Conservation (phyloP, 179 eudicot species). For the Drosera spatulata region DNA sequence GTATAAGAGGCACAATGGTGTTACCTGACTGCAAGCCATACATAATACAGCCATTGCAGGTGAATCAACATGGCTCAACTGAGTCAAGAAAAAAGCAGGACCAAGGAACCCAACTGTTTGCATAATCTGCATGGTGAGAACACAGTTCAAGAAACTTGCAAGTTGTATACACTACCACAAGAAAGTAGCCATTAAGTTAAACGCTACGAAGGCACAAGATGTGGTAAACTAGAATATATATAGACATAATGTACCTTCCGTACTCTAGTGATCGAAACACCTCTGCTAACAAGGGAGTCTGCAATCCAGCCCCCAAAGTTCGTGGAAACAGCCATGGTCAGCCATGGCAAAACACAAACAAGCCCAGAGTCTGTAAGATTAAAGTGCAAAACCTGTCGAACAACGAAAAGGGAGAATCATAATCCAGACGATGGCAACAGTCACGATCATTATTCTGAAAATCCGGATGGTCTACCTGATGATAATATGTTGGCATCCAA, state of each 20-base stretch:
- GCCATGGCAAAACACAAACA: slow-evolving; percentile 87
- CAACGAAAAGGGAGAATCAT: not conserved
- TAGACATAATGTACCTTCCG: slow-evolving; percentile 55
- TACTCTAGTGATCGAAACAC: slow-evolving; percentile 71
- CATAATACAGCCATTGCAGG: slow-evolving; percentile 96
- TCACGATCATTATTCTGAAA: too few species aligned
- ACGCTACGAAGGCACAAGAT: not conserved
- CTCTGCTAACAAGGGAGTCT: slow-evolving; percentile 85
- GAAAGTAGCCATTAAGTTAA: too few species aligned
- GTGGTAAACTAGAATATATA: not conserved
- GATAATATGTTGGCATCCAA: slow-evolving; percentile 99
- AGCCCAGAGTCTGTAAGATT: slow-evolving; percentile 90
- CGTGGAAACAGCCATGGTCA: slow-evolving; percentile 95
- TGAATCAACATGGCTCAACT: slow-evolving; percentile 78
- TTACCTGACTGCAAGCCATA: slow-evolving; percentile 94
- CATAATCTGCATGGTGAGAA: slow-evolving; percentile 48
- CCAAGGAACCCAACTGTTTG: slow-evolving; percentile 90
- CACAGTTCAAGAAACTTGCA: too few species aligned
- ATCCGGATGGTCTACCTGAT: slow-evolving; percentile 47
- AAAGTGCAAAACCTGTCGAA: slow-evolving; percentile 74
- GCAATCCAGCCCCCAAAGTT: slow-evolving; percentile 99
- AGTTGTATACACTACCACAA: too few species aligned
- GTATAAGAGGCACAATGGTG: too few species aligned
- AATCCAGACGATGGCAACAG: too few species aligned
- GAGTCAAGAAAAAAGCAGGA: slow-evolving; percentile 97